Evolutionary conservation across 805 yeast species (phyloP), one percentile per base, ranked within the genome.

Genomic region (Kluyveromyces wickerhamii): DNA sequence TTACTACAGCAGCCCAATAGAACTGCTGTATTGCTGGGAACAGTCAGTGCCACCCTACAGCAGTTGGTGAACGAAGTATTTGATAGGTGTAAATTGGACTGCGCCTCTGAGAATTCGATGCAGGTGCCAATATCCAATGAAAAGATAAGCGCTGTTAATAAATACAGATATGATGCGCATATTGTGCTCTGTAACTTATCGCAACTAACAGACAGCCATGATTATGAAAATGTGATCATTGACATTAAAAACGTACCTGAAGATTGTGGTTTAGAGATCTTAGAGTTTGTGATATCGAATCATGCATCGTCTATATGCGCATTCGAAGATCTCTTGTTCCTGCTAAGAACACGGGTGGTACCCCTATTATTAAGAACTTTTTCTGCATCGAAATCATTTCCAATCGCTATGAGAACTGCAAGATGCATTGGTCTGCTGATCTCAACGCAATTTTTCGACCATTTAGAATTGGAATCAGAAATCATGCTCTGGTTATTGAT

Each of bases 31-130:
- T 95, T 92, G 4, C 69, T 75, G 10, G 88, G 87, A 48, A 84
- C 97, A 0, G 96, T 97, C 0, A 77, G 85, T 32, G 98, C 97
- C 2, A 86, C 97, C 3, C 69, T 87, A 29, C 94, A 87, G 42
- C 97, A 92, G 54, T 60, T 92, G 27, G 69, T 87, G 29, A 74
- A 81, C 23, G 74, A 81, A 20, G 71, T 87, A 0, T 89, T 81
- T 55, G 97, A 89, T 69, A 74, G 50, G 68, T 75, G 30, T 43
- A 38, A 25, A 2, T 37, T 39, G 2, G 47, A 49, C 4, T 51
- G 46, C 3, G 52, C 41, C 8, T 42, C 43, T 8, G 45, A 45
- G 11, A 54, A 51, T 16, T 47, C 41, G 14, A 48, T 47, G 43
- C 60, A 57, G 7, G 74, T 74, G 0, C 56, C 63, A 2, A 51